These are phyloP conservation scores for Phaeomoniella chlamydospora DNA, from an alignment of 2,329 filamentous ascomycete species.

Conservation along the genomic window DNA sequence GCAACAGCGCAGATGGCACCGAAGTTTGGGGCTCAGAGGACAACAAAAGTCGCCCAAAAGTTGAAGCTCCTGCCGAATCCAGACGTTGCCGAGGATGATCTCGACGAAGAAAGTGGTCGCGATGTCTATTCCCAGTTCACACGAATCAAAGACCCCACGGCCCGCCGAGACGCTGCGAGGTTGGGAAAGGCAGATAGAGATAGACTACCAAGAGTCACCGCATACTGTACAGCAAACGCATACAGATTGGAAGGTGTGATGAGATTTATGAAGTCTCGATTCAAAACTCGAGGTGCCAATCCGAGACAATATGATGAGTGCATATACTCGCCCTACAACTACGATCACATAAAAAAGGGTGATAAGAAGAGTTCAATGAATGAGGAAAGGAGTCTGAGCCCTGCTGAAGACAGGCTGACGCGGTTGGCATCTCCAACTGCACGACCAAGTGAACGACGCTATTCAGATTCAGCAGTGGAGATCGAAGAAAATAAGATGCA, in stretches of 20 bases:
- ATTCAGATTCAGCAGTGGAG: slow-evolving; percentile 55
- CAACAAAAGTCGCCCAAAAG: slow-evolving; percentile 91
- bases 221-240: slow-evolving; percentile 86
- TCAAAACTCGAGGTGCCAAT: slow-evolving; percentile 60
- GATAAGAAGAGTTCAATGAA: slow-evolving; percentile 15
- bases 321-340: slow-evolving; percentile 88
- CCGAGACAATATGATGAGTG: slow-evolving; percentile 96
- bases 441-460: slow-evolving; percentile 12
- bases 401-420: slow-evolving; percentile 11
- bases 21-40: slow-evolving; percentile 89
- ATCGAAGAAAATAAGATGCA: slow-evolving; percentile 44
- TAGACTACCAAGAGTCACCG: slow-evolving; percentile 76
- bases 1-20: slow-evolving; percentile 26
- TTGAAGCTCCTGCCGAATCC: slow-evolving; percentile 92
- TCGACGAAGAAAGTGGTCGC: slow-evolving; percentile 79
- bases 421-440: slow-evolving; percentile 8
- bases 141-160: slow-evolving; percentile 90
- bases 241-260: slow-evolving; percentile 84
- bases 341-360: slow-evolving; percentile 38
- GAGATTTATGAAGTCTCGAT: slow-evolving; percentile 76
- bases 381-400: slow-evolving; percentile 18
- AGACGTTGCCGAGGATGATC: slow-evolving; percentile 59
- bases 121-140: slow-evolving; percentile 98
- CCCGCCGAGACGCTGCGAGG: slow-evolving; percentile 77
- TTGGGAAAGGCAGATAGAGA: slow-evolving; percentile 87